Evolutionary conservation across 495 filamentous ascomycete species (phyloP), one percentile per base, ranked within the genome.

Genomic region (Elasticomyces elasticus): DNA sequence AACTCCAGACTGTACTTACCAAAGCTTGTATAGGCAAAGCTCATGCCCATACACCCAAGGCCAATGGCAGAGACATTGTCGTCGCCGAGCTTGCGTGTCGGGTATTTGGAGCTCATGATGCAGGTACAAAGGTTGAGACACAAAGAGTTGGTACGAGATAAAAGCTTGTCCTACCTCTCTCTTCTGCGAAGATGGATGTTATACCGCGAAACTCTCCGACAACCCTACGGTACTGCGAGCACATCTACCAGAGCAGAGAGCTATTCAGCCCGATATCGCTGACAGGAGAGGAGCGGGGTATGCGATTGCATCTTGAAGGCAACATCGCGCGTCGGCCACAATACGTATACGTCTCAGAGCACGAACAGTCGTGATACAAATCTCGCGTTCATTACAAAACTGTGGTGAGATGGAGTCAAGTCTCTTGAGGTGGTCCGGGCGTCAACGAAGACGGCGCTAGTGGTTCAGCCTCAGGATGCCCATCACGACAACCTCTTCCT

Each of bases 41-140:
- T 59, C 69, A 71, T 70, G 49, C 67, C 70, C 69, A 72, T 73
- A 49, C 67, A 69, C 2, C 69, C 71, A 11, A 73, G 63, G 13
- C 70, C 70, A n/a, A 69, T 52, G 28, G 69, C 69, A 6, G 68
- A 66, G 30, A 72, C 71, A 19, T 23, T 24, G 30, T 64, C 63
- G 38, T 70, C 62, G 27, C 69, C 71, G 38, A 73, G 62, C 51
- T 67, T 69, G 49, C 71, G 68, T 35, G 67, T 67, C 4, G 70
- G 68, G 43, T 52, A 54, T 12, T 52, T 56, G 20, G 56, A 54
- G 5, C 38, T 40, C 57, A 60, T 60, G 25, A 23, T 52, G 49
- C 4, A 24, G 42, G 5, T 23, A 23, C 33, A 15, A 22, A n/a
- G 2, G 23, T 13, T 49, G 46, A n/a, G 23, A 31, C 10, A 31